Evolutionary conservation across 176 grass and related monocot species (phyloP).

Genomic region (Ensete ventricosum): DNA sequence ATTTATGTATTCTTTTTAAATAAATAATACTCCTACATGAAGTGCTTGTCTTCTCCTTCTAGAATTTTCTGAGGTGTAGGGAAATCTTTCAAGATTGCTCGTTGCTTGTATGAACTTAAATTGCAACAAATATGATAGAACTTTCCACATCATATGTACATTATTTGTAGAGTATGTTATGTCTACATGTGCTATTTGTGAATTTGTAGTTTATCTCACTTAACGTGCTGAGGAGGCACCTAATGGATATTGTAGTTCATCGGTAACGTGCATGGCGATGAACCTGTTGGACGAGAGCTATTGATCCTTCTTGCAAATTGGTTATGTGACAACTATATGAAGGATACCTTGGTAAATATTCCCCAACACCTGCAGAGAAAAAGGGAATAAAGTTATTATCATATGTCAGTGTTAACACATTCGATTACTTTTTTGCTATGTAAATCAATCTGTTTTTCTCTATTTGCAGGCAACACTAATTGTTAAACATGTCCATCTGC

Average conservation of each 20-base stretch:
- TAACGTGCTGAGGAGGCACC: not conserved
- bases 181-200: not conserved
- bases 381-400: not conserved
- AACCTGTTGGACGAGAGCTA: constrained; percentile 91
- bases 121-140: not conserved
- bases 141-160: not conserved
- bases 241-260: constrained; percentile 48
- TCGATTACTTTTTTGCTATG: not conserved
- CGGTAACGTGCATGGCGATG: constrained; percentile 91
- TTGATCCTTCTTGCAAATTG: constrained; percentile 84
- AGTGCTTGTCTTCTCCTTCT: not conserved
- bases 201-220: not conserved
- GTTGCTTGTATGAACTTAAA: not conserved
- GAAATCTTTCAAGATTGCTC: too few relatives aligned
- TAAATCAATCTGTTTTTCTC: not conserved
- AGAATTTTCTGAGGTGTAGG: not conserved
- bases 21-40: not conserved
- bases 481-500: constrained; percentile 80
- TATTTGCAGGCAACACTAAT: constrained; percentile 73
- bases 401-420: not conserved
- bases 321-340: constrained; percentile 80
- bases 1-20: not conserved
- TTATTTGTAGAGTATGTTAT: not conserved
- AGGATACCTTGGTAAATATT: constrained; percentile 54
- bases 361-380: not conserved